Evolutionary conservation across 179 eudicot species (phyloP), one percentile per base, ranked within the genome.

Genomic region (Patellifolia procumbens): DNA sequence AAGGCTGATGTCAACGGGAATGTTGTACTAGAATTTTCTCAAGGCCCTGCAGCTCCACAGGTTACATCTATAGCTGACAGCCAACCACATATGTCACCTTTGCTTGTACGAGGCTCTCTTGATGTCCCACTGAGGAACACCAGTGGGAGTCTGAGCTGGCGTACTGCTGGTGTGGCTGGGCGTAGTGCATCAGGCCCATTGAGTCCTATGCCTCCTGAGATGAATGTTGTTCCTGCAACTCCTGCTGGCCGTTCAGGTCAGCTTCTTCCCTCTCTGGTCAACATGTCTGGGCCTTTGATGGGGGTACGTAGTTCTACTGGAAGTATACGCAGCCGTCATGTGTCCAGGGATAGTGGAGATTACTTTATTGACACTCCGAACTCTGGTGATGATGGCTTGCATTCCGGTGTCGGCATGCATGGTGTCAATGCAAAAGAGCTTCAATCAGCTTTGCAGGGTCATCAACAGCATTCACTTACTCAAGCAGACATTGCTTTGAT

Each of bases 251-350:
- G 99, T 31, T 95, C 99, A 2, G 99, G 99, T 65, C 99, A 95
- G 84, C 98, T 95, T 81, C 90, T 90, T 56, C 99, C 99, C 34
- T 65, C 97, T 69, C 60, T 93, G 76, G 97, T 93, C 26, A 95
- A 95, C 87, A 95, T 95, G 98, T 93, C 98, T 4, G 99, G 99
- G 43, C 99, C 99, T 24, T 83, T 93, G 78, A 88, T 93, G 91
- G 99, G 98, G 24, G 97, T 95, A n/a, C 84, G 98, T 58, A 95
- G 99, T 75, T 93, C 99, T 48, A 93, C 99, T 0, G 99, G 99
- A 63, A 95, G 98, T 78, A 61, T 91, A 78, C 87, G 98, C 20
- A 95, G 99, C 79, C 97, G 98, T 34, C 99, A 95, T 75, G 89
- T 95, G 24, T 95, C 99, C 28, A 84, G 99, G 71, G 99, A 95